phyloP scores from a whole-genome alignment of 2,329 filamentous ascomycete genomes.

The Lachnum nothofagi region DNA sequence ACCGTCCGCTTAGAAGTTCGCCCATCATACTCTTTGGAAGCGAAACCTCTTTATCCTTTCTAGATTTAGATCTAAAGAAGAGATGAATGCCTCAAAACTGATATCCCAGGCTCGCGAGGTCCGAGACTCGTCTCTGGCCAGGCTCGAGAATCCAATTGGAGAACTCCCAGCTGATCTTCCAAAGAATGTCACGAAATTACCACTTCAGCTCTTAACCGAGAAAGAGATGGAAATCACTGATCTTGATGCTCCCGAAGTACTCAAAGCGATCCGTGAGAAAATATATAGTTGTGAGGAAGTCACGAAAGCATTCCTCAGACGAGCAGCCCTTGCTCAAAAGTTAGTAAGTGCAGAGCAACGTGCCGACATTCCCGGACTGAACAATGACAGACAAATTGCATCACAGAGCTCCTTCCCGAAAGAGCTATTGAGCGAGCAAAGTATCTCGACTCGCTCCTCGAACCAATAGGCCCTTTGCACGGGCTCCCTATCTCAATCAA shows the following conservation, averaged over 20 bases:
- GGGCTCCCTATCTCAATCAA: constrained; percentile 47
- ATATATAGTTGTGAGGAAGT: not conserved
- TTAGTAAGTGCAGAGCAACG: constrained; percentile 3
- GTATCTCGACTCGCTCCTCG: constrained; percentile 37
- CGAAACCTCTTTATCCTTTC: not conserved
- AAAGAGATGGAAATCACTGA: not conserved
- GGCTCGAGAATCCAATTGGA: not conserved
- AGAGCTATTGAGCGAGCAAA: constrained; percentile 36
- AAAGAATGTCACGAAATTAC: not conserved
- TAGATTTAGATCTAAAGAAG: not conserved
- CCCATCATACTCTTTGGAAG: not conserved
- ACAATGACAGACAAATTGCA: constrained; percentile 27
- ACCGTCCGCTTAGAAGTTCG: too few relatives aligned
- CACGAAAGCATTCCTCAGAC: constrained; percentile 5
- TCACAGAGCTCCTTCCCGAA: constrained; percentile 41
- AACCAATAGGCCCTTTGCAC: constrained; percentile 45
- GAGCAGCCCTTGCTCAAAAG: constrained; percentile 7
- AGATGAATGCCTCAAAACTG: not conserved
- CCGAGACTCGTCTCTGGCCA: not conserved
- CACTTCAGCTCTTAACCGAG: not conserved
- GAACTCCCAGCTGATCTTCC: not conserved
- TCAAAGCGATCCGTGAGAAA: not conserved
- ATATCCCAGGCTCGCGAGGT: not conserved
- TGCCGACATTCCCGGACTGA: not conserved
- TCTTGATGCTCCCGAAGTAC: not conserved